A percentile compares a stretch with the other conserved stretches of the same genome.
Evolutionary conservation across 2,329 filamentous ascomycete species (phyloP).

Genomic region (Chalaropsis ovoidea): DNA sequence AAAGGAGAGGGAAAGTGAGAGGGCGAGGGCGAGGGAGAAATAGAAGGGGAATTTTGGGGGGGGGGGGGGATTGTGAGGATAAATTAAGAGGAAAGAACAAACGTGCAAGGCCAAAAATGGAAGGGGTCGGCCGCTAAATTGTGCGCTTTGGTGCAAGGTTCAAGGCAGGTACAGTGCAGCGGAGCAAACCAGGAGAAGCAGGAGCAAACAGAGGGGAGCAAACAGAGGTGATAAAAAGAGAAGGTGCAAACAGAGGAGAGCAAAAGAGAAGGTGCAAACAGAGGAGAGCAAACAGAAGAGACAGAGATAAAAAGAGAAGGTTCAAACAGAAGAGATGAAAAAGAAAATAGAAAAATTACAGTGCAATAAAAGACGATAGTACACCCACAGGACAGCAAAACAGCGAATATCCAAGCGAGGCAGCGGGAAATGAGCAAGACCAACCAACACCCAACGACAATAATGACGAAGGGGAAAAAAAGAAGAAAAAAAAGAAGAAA

Average conservation of each 20-base stretch:
- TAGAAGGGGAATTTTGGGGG: neutral
- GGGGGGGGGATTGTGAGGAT: conserved; percentile 10
- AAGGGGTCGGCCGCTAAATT: conserved; percentile 17
- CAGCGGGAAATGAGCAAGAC: conserved; percentile 12
- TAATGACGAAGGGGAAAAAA: neutral
- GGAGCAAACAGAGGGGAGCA: neutral
- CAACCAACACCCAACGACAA: neutral
- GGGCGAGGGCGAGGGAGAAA: conserved; percentile 9
- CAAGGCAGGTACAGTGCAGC: conserved; percentile 16
- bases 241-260: no score
- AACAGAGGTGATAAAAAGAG: neutral
- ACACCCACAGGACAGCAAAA: no score
- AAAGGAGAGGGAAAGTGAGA: conserved; percentile 7
- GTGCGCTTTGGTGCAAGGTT: conserved; percentile 5
- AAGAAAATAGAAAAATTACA: no score
- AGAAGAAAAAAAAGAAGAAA: neutral
- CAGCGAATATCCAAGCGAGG: conserved; percentile 5
- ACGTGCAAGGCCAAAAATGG: conserved; percentile 16
- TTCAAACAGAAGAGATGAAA: no score
- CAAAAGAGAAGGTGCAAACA: neutral
- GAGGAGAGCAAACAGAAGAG: neutral
- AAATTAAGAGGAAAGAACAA: conserved; percentile 7
- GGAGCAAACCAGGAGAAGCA: neutral
- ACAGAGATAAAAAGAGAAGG: no score
- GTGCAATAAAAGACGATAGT: no score